Conservation (phyloP, 2,329 filamentous ascomycete species). For the Basipetospora chlamydospora region DNA sequence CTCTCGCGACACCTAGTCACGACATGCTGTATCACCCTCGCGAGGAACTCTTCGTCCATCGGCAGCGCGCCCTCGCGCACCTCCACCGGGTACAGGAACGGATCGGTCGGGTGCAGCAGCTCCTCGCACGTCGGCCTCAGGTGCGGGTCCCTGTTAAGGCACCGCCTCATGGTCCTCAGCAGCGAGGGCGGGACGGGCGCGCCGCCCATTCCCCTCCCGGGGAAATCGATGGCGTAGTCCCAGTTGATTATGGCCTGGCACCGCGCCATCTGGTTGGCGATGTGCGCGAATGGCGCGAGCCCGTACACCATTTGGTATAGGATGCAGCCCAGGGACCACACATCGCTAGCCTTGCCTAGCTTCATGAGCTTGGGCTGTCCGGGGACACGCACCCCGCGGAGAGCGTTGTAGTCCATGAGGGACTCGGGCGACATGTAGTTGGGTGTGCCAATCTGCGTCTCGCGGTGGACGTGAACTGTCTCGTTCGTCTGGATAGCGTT, state of each 20-base stretch:
- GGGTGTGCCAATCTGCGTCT: constrained; percentile 86
- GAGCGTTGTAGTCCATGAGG: constrained; percentile 70
- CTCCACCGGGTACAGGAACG: constrained; percentile 50
- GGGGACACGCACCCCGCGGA: constrained; percentile 27
- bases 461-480: constrained; percentile 93
- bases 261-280: constrained; percentile 70
- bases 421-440: constrained; percentile 99
- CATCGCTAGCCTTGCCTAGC: constrained; percentile 85
- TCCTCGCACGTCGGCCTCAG: constrained; percentile 50
- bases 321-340: constrained; percentile 94
- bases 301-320: constrained; percentile 97
- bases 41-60: constrained; percentile 47
- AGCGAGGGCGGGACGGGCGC: constrained; percentile 43
- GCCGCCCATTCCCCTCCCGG: constrained; percentile 52
- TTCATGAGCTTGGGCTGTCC: constrained; percentile 68
- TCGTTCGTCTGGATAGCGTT: constrained; percentile 92
- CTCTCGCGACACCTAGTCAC: constrained; percentile 42
- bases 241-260: constrained; percentile 80
- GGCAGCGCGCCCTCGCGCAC: constrained; percentile 39
- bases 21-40: constrained; percentile 48
- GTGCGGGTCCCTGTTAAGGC: constrained; percentile 46
- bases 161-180: constrained; percentile 46
- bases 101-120: constrained; percentile 42
- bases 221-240: constrained; percentile 58
- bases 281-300: constrained; percentile 87